Evolutionary conservation across 2,329 filamentous ascomycete genomes (phyloP).

Genomic region (Apiospora rasikravindrae): DNA sequence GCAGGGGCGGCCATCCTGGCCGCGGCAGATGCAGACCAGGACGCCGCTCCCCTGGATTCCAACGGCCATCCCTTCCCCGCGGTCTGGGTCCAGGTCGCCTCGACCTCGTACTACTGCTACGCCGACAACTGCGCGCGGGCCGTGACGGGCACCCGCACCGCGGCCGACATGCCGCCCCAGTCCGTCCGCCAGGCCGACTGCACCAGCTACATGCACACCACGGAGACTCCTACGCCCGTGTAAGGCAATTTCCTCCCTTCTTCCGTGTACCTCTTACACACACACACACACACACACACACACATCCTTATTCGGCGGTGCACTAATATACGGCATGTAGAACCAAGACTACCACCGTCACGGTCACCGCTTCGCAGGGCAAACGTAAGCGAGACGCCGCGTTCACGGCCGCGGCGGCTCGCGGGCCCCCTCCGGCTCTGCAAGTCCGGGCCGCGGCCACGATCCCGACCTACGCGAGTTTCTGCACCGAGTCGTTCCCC

Average conservation of each 20-base stretch:
- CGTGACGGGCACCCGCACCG: not conserved
- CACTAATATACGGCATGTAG: not conserved
- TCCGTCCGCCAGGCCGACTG: not conserved
- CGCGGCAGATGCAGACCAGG: not conserved
- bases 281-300: not conserved
- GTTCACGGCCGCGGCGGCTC: not conserved
- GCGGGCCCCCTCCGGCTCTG: not conserved
- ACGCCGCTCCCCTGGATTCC: not conserved
- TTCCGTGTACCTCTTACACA: not conserved
- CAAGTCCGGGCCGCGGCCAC: not conserved
- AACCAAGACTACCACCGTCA: not conserved
- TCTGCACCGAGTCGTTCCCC: not conserved
- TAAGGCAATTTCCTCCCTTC: not conserved
- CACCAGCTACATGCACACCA: not conserved
- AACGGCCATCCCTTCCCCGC: not conserved
- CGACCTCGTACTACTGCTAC: slow-evolving; percentile 1
- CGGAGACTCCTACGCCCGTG: not conserved
- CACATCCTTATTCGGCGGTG: too few relatives aligned
- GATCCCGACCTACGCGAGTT: not conserved
- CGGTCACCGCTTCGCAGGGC: not conserved
- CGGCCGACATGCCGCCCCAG: not conserved
- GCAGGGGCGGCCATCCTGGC: not conserved
- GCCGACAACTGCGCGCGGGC: not conserved
- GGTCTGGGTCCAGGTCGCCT: not conserved
- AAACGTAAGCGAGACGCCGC: not conserved